Evolutionary conservation across 805 yeast species (phyloP), one percentile per base, ranked within the genome.

Genomic region (Millerozyma miso): DNA sequence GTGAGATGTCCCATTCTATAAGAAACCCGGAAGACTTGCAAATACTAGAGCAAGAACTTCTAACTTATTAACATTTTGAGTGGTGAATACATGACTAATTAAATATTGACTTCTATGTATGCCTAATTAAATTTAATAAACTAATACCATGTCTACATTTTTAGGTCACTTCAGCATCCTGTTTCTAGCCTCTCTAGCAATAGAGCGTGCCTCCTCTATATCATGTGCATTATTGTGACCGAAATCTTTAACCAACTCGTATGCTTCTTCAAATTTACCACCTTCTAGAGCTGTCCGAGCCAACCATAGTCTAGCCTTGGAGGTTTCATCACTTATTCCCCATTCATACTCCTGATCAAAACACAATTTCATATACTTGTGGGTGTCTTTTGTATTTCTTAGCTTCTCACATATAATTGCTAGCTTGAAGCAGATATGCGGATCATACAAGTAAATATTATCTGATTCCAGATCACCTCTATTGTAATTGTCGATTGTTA

Each of bases 241-340:
- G 50, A 88, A 73, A 43, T 81, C 86, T 42, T 79, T 76, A 1
- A 96, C 93, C 56, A 84, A 79, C 39, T 74, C 78, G 47, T 81
- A 81, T 0, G 97, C 96, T 42, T 69, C 73, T 38, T 79, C 79
- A 68, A 76, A 89, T 46, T 80, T 77, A 12, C 75, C 69, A 33
- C 64, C 62, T 14, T 69, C 70, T 46, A 82, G 61, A 37, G 88
- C 90, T 49, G 74, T 65, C 40, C 80, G 74, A 1, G 97, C 95
- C 19, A 90, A 65, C 97, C 97, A 90, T 41, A 90, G 66, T 34
- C 93, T 69, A 0, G 97, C 95, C 54, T 82, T 85, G 7, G 85
- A 74, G 0, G 85, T 83, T 49, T 85, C 89, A 51, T 83, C 89
- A 15, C 81, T 79, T 3, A 78, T 73, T 1, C 83, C 88, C 55